phyloP scores from a whole-genome alignment of 2,329 filamentous ascomycete species.

The Coniella vitis region DNA sequence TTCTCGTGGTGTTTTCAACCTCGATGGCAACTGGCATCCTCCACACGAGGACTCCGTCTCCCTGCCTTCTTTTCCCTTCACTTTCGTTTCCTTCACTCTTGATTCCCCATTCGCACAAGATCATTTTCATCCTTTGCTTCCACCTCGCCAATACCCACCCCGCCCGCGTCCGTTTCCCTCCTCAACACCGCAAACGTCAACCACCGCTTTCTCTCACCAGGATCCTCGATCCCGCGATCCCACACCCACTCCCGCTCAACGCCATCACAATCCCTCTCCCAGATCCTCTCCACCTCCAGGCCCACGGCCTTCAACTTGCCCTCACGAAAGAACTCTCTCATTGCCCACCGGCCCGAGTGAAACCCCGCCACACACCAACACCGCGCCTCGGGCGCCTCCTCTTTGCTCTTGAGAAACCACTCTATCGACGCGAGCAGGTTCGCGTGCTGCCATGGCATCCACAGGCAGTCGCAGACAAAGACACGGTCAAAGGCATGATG shows the following conservation, averaged over 20 bases:
- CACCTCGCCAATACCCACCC: neutral
- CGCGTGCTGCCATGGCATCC: slow-evolving; percentile 68
- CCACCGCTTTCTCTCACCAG: slow-evolving; percentile 61
- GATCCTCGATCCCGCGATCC: slow-evolving; percentile 56
- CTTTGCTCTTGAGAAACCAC: slow-evolving; percentile 45
- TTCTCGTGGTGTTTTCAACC: too few relatives aligned
- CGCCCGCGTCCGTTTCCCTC: slow-evolving; percentile 21
- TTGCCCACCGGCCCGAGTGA: slow-evolving; percentile 61
- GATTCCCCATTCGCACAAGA: neutral
- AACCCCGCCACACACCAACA: slow-evolving; percentile 65
- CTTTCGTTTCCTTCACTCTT: neutral
- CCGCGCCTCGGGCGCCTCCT: slow-evolving; percentile 34
- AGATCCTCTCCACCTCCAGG: slow-evolving; percentile 57
- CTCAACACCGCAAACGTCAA: slow-evolving; percentile 52
- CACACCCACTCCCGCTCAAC: slow-evolving; percentile 52
- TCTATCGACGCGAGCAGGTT: slow-evolving; percentile 56
- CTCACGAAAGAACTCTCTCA: slow-evolving; percentile 57
- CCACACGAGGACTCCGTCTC: too few relatives aligned
- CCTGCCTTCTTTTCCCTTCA: neutral
- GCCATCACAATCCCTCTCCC: slow-evolving; percentile 63
- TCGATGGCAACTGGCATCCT: too few relatives aligned
- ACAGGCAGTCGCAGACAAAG: slow-evolving; percentile 66
- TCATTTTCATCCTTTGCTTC: neutral
- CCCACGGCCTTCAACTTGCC: slow-evolving; percentile 39
- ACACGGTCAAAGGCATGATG: slow-evolving; percentile 50